Conservation (phyloP, 2,329 filamentous ascomycete species). For the Cordyceps tenuipes region DNA sequence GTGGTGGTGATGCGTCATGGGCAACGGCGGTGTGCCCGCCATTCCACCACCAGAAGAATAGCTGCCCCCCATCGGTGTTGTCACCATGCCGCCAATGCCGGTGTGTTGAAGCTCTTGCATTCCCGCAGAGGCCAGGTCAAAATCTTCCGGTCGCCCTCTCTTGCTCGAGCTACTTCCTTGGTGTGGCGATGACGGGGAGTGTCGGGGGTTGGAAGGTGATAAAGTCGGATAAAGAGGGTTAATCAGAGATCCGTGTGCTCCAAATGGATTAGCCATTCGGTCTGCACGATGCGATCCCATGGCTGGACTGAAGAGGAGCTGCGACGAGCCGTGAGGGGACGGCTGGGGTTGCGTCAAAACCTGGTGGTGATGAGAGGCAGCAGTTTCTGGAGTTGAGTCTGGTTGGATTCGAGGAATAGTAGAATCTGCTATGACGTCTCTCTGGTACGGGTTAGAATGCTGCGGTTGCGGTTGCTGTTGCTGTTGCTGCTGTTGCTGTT, state of each 20-base stretch:
- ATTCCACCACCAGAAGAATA: constrained; percentile 31
- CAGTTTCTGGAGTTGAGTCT: neutral
- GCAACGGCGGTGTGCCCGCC: constrained; percentile 17
- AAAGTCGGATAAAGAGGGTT: constrained; percentile 45
- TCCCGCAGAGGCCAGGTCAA: constrained; percentile 45
- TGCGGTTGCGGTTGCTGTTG: constrained; percentile 20
- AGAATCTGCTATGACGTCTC: constrained; percentile 7
- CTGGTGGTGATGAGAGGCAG: constrained; percentile 1
- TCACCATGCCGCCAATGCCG: constrained; percentile 48
- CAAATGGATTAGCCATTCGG: constrained; percentile 48
- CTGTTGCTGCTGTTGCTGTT: constrained; percentile 14
- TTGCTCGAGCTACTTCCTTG: constrained; percentile 32
- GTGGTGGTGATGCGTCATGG: constrained; percentile 57
- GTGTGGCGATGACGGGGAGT: constrained; percentile 24
- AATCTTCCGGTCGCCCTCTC: constrained; percentile 48
- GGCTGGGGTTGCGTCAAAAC: constrained; percentile 10
- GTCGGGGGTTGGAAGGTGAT: constrained; percentile 28
- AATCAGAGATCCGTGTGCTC: constrained; percentile 38
- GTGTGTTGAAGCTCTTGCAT: constrained; percentile 45
- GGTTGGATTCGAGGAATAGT: constrained; percentile 8
- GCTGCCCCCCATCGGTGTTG: constrained; percentile 41
- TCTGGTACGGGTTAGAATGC: constrained; percentile 12
- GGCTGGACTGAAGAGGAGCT: constrained; percentile 11
- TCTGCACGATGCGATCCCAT: constrained; percentile 50
- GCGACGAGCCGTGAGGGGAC: constrained; percentile 9